Evolutionary conservation across 345 rosid genomes (phyloP), one percentile per base, ranked within the genome.

Genomic region (Melaleuca alternifolia): DNA sequence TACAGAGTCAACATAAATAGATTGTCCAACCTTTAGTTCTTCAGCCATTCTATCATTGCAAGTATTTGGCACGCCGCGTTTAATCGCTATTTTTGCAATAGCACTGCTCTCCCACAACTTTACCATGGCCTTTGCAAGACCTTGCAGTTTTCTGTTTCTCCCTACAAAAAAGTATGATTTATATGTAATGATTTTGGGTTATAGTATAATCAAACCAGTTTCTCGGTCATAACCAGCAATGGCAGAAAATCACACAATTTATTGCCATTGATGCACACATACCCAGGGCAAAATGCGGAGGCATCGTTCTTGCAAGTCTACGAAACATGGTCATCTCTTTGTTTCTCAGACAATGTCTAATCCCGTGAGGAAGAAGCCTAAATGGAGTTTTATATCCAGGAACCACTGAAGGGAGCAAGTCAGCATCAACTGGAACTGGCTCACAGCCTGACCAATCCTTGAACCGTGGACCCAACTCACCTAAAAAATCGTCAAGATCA

Each of bases 221-320:
- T 20, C 23, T n/a, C 11, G 28, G 59, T 33, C 56, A 51, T 41
- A n/a, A 14, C 20, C 23, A 9, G 20, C 50, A 75, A 65, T n/a
- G 51, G 83, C 50, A 51, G 30, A 51, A 44, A 51, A 61, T 23
- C 56, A 48, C 52, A 30, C 53, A 28, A 53, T 85, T 30, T 54
- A 51, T 71, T 50, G 83, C 41, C 81, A 37, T 2, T 53, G 48
- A 83, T 83, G 82, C 62, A 59, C 52, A 71, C 90, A 83, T 91
- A 95, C 98, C 99, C 50, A 97, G 89, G 85, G 95, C 98, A 93
- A 96, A 97, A 90, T 97, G 99, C 37, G 99, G 97, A 53, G 99
- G 94, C 85, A 87, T 86, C 65, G 85, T 89, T 88, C 98, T 93
- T 61, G 98, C 96, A 51, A 94, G 90, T 87, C 94, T 91, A 46